Conservation (phyloP, 768 basidiomycete genomes). For the Termitomyces sp. region DNA sequence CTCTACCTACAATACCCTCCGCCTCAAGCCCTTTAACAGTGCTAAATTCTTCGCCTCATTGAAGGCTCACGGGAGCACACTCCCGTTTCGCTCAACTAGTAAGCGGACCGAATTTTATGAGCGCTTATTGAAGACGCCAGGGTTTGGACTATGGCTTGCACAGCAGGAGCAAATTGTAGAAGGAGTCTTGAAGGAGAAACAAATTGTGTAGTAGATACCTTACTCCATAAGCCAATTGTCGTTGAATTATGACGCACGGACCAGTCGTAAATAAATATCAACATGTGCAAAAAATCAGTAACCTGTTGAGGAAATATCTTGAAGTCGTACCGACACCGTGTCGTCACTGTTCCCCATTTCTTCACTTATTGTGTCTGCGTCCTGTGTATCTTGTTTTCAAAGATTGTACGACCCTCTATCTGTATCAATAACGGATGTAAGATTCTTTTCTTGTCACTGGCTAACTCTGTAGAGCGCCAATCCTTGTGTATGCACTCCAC, state of each 20-base stretch:
- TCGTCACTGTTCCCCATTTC: constrained; percentile 4
- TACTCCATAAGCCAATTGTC: too few species aligned
- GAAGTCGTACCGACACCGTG: constrained; percentile 7
- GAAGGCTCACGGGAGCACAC: constrained; percentile 58
- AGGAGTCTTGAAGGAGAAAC: constrained; percentile 37
- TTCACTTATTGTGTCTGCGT: constrained; percentile 12
- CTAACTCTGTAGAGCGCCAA: constrained; percentile 17
- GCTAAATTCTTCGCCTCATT: constrained; percentile 67
- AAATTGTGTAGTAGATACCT: not conserved
- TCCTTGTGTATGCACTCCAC: constrained; percentile 13
- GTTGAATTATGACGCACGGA: constrained; percentile 11
- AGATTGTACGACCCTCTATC: constrained; percentile 18
- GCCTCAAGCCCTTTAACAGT: constrained; percentile 67
- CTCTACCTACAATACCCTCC: constrained; percentile 23
- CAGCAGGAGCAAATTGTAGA: constrained; percentile 70
- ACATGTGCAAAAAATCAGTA: constrained; percentile 12
- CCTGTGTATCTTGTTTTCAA: constrained; percentile 17
- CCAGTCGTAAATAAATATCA: constrained; percentile 15
- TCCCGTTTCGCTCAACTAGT: constrained; percentile 67
- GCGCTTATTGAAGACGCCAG: constrained; percentile 67
- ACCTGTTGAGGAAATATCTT: not conserved
- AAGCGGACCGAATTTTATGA: constrained; percentile 74
- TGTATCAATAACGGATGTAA: constrained; percentile 24
- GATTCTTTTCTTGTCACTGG: constrained; percentile 14
- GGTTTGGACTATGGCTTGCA: constrained; percentile 77